phyloP scores from a whole-genome alignment of 805 yeast species.

The Pichia heedii region DNA sequence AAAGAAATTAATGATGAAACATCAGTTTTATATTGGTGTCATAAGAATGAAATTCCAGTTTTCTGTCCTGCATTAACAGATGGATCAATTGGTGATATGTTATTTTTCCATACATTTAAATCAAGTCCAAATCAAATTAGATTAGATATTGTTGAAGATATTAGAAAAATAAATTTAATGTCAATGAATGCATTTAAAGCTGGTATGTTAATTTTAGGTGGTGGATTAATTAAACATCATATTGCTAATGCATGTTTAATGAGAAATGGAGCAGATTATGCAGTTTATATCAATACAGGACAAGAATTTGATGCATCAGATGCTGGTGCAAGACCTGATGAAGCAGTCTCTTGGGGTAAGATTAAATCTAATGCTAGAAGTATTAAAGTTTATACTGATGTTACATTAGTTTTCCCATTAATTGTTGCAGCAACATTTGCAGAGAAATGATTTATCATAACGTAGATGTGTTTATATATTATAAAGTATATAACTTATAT shows the following conservation, averaged over 20 bases:
- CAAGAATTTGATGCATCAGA: slow-evolving; percentile 99
- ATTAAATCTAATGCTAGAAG: slow-evolving; percentile 89
- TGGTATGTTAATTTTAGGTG: slow-evolving; percentile 94
- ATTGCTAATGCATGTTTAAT: slow-evolving; percentile 95
- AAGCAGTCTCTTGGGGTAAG: slow-evolving; percentile 98
- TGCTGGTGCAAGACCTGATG: slow-evolving; percentile 99
- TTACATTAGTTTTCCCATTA: slow-evolving; percentile 87
- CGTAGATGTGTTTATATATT: no score
- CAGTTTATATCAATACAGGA: slow-evolving; percentile 94
- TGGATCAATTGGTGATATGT: slow-evolving; percentile 98
- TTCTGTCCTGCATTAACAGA: slow-evolving; percentile 98
- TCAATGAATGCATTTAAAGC: slow-evolving; percentile 92
- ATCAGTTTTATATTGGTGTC: slow-evolving; percentile 95
- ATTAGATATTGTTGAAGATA: slow-evolving; percentile 90
- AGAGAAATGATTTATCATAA: slow-evolving; percentile 30
- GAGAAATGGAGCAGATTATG: slow-evolving; percentile 99
- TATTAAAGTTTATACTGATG: slow-evolving; percentile 93
- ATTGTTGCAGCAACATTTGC: slow-evolving; percentile 98
- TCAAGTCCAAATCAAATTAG: slow-evolving; percentile 84
- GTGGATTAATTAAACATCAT: slow-evolving; percentile 94
- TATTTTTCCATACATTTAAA: slow-evolving; percentile 95
- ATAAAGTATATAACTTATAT: no score
- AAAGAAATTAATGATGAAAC: slow-evolving; percentile 91
- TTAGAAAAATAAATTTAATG: slow-evolving; percentile 82
- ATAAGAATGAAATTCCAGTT: slow-evolving; percentile 90